Base-by-base conservation (phyloP, 140 eudicot genomes). In the Flaveria floridana region DNA sequence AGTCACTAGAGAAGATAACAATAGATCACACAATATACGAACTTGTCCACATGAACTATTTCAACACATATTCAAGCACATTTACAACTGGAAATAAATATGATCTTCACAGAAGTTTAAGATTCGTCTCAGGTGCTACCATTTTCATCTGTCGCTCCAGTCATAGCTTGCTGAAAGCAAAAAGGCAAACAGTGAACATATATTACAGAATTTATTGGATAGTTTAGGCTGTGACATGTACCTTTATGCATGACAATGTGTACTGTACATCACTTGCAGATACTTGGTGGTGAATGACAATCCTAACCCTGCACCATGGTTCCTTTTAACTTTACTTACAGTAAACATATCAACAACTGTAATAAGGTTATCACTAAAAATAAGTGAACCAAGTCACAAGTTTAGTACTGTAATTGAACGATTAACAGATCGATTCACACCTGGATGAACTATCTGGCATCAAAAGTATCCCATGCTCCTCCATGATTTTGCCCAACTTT, bases 251-350 rank as follows among this genome's bases (percentile, higher is more conserved):
- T 51, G 96, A 83, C 55, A 90, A 74, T 14, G 94, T 73, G 78
- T 85, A 86, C 44, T 80, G 96, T 83, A 94, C 90, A 73, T 94
- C 99, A 23, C 82, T 85, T 52, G 84, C 91, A 7, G 97, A 88
- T 71, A 94, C 86, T 83, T 94, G 99, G 84, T 90, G 93, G 87
- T 94, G 99, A 65, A 88, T 21, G 39, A 90, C 99, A 47, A 94
- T 69, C 84, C 99, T 84, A 13, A 94, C 67, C 81, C 96, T 94
- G 87, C 81, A 81, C 30, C 71, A 39, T n/a, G 3, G 19, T 65
- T 65, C 16, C 70, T n/a, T 64, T 34, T 0, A 65, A 37, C 25
- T 65, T 64, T 7, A 65, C 21, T 65, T 65, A 3, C 52, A 8
- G 28, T 65, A 39, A 16, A 39, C 53, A n/a, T 65, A 64, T 34